Percentiles rank a stretch among this genome's conserved stretches.
phyloP scores from a whole-genome alignment of 2,329 filamentous ascomycete species.

The Aureobasidium sp. region DNA sequence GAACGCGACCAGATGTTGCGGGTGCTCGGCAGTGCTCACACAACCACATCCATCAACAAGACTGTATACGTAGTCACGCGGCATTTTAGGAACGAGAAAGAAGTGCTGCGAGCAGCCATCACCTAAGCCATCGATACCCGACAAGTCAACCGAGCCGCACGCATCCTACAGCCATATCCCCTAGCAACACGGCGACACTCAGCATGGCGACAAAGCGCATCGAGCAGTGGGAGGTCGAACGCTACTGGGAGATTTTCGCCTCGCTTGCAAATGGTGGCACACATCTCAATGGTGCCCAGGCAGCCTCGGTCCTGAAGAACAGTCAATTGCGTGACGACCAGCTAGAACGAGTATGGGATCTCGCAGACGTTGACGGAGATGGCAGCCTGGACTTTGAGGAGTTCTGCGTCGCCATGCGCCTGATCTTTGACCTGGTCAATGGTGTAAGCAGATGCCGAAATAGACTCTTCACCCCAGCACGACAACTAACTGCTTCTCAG shows the following conservation, averaged over 20 bases:
- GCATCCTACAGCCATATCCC: background rate
- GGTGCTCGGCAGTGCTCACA: background rate
- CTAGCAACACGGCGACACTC: background rate
- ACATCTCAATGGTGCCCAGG: constrained; percentile 62
- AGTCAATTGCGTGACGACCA: constrained; percentile 68
- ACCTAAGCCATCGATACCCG: background rate
- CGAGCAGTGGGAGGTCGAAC: constrained; percentile 67
- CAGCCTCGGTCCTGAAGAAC: constrained; percentile 66
- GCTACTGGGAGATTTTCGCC: constrained; percentile 75
- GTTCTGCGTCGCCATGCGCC: constrained; percentile 96
- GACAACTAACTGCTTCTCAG: constrained; percentile 38
- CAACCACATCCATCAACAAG: background rate
- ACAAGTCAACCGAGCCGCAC: background rate
- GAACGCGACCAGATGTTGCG: background rate
- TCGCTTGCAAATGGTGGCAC: constrained; percentile 58
- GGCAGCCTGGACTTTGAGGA: constrained; percentile 98
- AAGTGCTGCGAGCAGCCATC: background rate
- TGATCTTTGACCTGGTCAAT: constrained; percentile 96
- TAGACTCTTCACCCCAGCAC: background rate
- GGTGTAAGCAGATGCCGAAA: constrained; percentile 52
- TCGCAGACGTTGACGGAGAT: constrained; percentile 95
- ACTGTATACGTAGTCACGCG: background rate
- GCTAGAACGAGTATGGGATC: constrained; percentile 94
- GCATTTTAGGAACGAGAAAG: background rate
- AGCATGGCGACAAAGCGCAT: constrained; percentile 49